Evolutionary conservation across 352 stramenopile genomes (phyloP).

Genomic region (Elongisporangium undulatum): DNA sequence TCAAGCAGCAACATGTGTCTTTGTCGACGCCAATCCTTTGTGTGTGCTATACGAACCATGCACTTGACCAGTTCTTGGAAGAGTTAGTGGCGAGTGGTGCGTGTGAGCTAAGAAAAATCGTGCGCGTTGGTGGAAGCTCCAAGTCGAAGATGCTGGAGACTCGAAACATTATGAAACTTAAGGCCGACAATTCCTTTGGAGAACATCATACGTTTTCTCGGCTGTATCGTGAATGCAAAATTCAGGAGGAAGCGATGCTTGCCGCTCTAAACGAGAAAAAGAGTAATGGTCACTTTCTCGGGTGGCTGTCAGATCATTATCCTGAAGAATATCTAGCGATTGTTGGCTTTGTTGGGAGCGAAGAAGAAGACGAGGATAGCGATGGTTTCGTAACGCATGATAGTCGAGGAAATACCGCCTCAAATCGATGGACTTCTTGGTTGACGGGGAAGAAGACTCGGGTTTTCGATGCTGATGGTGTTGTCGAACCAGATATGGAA

Average conservation of each 20-base stretch:
- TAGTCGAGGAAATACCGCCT: not conserved
- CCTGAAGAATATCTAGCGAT: not conserved
- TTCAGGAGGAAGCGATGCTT: not conserved
- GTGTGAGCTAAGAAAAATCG: constrained; percentile 31
- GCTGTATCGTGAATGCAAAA: constrained; percentile 1
- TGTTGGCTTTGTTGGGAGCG: not conserved
- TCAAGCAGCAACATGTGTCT: not conserved
- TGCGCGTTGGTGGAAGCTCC: constrained; percentile 71
- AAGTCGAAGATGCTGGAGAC: constrained; percentile 48
- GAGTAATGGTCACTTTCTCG: not conserved
- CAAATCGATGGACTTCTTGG: not conserved
- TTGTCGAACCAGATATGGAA: not conserved
- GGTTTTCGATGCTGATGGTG: not conserved
- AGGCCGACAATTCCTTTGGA: not conserved
- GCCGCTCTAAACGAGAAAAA: not conserved
- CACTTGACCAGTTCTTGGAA: constrained; percentile 89
- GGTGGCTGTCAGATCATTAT: not conserved
- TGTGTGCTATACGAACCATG: constrained; percentile 91
- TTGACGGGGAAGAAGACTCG: not conserved
- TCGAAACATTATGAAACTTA: constrained; percentile 28
- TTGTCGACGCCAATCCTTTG: constrained; percentile 62
- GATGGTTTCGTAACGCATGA: not conserved
- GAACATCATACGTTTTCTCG: not conserved
- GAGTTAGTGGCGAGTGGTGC: constrained; percentile 48
- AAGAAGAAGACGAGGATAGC: not conserved